Conservation (phyloP, 257 asterid species). For the Jacaranda mimosifolia region DNA sequence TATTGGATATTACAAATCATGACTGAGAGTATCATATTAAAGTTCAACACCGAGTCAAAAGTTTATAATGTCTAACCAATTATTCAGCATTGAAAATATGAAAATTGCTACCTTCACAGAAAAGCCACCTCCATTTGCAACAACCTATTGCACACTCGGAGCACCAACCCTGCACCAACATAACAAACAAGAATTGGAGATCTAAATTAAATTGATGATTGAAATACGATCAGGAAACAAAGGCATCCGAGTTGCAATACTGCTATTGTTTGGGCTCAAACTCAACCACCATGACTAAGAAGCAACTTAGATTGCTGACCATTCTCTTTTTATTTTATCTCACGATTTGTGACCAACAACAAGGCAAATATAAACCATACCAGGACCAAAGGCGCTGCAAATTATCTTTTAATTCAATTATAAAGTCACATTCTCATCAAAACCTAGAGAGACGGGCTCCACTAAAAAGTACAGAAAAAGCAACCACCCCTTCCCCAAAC, state of each 20-base stretch:
- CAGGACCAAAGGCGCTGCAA: conserved; percentile 30
- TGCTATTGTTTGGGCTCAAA: conserved; percentile 24
- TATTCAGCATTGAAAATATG: background rate
- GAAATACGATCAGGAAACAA: conserved; percentile 31
- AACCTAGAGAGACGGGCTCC: conserved; percentile 27
- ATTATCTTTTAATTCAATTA: conserved; percentile 17
- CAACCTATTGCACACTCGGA: conserved; percentile 49
- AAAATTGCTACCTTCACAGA: conserved; percentile 58
- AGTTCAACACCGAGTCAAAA: background rate
- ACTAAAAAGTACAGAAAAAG: conserved; percentile 1
- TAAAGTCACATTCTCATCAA: conserved; percentile 34
- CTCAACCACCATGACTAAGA: conserved; percentile 35
- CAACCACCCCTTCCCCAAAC: conserved; percentile 15
- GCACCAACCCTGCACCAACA: conserved; percentile 64
- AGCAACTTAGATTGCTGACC: conserved; percentile 32
- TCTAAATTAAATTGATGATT: conserved; percentile 3
- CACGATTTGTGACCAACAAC: conserved; percentile 36
- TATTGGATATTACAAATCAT: background rate
- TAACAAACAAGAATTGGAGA: conserved; percentile 44
- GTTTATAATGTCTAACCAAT: background rate
- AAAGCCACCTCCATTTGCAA: conserved; percentile 58
- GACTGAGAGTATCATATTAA: background rate
- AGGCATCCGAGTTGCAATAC: conserved; percentile 25
- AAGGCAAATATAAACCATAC: conserved; percentile 37
- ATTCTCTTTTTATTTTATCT: conserved; percentile 21